Conservation (phyloP, 2,329 filamentous ascomycete species). For the Penicillium sp. region DNA sequence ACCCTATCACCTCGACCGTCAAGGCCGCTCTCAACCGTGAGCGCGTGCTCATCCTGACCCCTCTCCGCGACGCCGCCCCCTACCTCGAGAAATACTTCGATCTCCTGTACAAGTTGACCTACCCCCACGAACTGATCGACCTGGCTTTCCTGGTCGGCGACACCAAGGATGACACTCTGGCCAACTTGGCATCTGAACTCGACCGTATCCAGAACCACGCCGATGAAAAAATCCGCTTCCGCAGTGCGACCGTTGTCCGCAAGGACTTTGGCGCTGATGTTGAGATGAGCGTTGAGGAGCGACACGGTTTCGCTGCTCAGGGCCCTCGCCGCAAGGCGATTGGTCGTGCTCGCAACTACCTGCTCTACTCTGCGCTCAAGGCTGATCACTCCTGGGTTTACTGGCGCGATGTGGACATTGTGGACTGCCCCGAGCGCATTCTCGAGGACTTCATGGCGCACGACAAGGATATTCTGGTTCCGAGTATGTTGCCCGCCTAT, state of each 20-base stretch:
- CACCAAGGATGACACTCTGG: conserved; percentile 85
- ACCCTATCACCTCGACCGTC: conserved; percentile 76
- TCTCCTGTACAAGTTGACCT: conserved; percentile 82
- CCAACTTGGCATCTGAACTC: conserved; percentile 80
- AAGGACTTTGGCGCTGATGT: conserved; percentile 82
- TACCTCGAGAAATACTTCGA: conserved; percentile 92
- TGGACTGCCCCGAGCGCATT: conserved; percentile 82
- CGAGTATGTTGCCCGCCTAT: conserved; percentile 66
- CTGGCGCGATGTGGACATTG: conserved; percentile 96
- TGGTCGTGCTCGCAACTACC: conserved; percentile 87
- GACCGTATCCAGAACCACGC: conserved; percentile 81
- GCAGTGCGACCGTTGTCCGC: conserved; percentile 78
- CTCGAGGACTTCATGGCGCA: conserved; percentile 95
- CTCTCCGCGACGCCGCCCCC: conserved; percentile 81
- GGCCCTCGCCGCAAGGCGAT: conserved; percentile 87
- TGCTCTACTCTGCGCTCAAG: conserved; percentile 80
- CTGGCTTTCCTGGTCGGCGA: conserved; percentile 93
- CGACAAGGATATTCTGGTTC: conserved; percentile 88
- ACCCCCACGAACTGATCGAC: conserved; percentile 94
- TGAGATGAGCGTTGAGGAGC: conserved; percentile 77
- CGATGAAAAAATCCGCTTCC: conserved; percentile 76
- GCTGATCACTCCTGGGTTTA: conserved; percentile 98
- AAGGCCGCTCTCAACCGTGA: conserved; percentile 80
- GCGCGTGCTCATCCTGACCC: conserved; percentile 86
- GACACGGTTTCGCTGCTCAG: conserved; percentile 84